Base-by-base conservation (phyloP, 768 basidiomycete genomes). In the Suillus brevipes region DNA sequence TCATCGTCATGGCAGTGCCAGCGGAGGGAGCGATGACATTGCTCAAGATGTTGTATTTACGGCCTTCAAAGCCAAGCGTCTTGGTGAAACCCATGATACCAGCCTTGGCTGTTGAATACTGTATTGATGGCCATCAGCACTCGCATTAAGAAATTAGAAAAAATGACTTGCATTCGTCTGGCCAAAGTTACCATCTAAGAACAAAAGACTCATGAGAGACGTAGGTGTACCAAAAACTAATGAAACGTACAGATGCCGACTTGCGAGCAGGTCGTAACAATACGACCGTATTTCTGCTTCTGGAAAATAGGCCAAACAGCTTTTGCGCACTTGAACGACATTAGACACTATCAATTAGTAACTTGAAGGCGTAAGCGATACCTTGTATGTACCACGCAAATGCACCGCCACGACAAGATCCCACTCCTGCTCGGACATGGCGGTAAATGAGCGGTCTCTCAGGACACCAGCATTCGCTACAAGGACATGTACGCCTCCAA, bases 241-340 rank as follows among this genome's bases (percentile, higher is more conserved):
- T 1, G 6, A 64, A n/a, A 83, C 92, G 72, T 71, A 95, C 94
- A 95, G 61, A 99, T 88, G 65, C 96, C 97, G 59, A 94, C 94
- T 73, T 90, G 89, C 2, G 95, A 98, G 65, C 88, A 85, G n/a
- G 95, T 98, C 37, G 92, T 97, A 61, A 99, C 85, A 72, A 99
- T 95, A 52, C 97, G 88, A 36, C 97, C 97, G 73, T 89, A 97
- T 78, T 94, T 95, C 75, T 99, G 97, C 79, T 95, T 91, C 77
- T 92, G 91, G 86, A 99, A 98, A 70, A 94, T 80, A 0, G 96
- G 95, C 97, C 97, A 99, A 31, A 93, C 90, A 6, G 97, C 97
- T 73, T 97, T 92, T 36, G 87, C 89, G 68, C 94, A 95, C 91
- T 95, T 61, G 18, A 52, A 52, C 14, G 1, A 28, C 23, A 25